Evolutionary conservation across 2,329 filamentous ascomycete species (phyloP), one percentile per base, ranked within the genome.

Genomic region (Curvularia hawaiiensis): DNA sequence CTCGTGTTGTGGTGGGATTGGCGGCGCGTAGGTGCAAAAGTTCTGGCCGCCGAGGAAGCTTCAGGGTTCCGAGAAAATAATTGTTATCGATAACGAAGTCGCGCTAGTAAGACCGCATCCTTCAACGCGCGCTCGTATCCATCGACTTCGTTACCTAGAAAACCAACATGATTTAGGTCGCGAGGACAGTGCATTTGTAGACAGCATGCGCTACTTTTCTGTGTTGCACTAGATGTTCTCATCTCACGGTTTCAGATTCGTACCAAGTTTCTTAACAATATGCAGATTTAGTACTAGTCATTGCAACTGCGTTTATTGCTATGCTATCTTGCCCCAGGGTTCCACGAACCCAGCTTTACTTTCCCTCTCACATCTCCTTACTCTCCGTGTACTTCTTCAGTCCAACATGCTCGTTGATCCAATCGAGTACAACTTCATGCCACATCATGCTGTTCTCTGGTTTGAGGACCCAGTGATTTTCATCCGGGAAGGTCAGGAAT

Each of bases 381-480:
- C 58, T 61, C 54, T 71, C 65, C 4, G 67, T 67, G 50, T 80
- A 77, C n/a, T 77, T 72, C 24, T 80, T 76, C 55, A 87, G 66
- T 1, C 84, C 85, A 2, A 80, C 82, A 69, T 85, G 82, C 61
- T 80, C 80, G 70, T 87, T 87, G 64, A 90, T 86, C 87, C 90
- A 97, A 54, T 86, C 86, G 30, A 97, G 72, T 16, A 98, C 92
- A 56, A 92, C 90, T 54, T 85, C 85, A 70, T 98, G 92, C 95
- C 95, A 98, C 20, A 96, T 83, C 18, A 97, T 79, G 3, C 88
- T 90, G 75, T 98, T 98, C 77, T 97, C 94, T 0, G 90, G 91
- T 74, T 97, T 96, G 52, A 97, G 72, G 4, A 97, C 92, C 91
- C 91, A 90, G 67, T 90, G 88, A 50, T 88, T 86, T 75, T 92